phyloP scores from a whole-genome alignment of 345 rosid species.

The Eucalyptus fibrosa region DNA sequence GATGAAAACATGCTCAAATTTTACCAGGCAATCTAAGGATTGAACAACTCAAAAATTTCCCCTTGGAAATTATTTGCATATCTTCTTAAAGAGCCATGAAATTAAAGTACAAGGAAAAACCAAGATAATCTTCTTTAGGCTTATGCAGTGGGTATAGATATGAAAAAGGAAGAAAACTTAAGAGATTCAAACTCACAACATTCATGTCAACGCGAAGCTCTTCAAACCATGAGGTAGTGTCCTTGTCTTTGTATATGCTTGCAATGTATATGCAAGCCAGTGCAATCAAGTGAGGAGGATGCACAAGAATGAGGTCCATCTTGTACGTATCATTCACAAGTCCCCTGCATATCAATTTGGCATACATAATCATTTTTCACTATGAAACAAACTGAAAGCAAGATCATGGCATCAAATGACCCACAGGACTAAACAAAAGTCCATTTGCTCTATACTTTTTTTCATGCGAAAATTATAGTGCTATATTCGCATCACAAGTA shows the following conservation, averaged over 20 bases:
- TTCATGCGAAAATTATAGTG: not conserved
- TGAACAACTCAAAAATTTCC: not conserved
- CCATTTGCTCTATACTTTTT: not conserved
- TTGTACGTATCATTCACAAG: slow-evolving; percentile 87
- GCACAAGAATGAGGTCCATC: slow-evolving; percentile 85
- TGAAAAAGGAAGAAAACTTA: not conserved
- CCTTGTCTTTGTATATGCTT: slow-evolving; percentile 64
- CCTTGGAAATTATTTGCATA: not conserved
- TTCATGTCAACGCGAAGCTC: slow-evolving; percentile 93
- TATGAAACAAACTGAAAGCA: not conserved
- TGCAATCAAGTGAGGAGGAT: slow-evolving; percentile 82
- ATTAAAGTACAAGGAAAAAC: not conserved
- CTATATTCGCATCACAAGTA: not conserved
- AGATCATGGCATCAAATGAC: not conserved
- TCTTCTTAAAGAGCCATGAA: not conserved
- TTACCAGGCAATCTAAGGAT: not conserved
- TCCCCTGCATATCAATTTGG: slow-evolving; percentile 38
- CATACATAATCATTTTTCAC: not conserved
- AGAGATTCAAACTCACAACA: slow-evolving; percentile 43
- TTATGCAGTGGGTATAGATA: not conserved
- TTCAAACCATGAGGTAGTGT: slow-evolving; percentile 87
- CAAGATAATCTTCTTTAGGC: not conserved
- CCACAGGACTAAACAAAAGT: not conserved
- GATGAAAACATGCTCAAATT: not conserved
- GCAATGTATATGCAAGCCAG: slow-evolving; percentile 82